These are phyloP conservation scores for Fusarium anguioides DNA, from an alignment of 2,329 filamentous ascomycete species.

Conservation along the genomic window DNA sequence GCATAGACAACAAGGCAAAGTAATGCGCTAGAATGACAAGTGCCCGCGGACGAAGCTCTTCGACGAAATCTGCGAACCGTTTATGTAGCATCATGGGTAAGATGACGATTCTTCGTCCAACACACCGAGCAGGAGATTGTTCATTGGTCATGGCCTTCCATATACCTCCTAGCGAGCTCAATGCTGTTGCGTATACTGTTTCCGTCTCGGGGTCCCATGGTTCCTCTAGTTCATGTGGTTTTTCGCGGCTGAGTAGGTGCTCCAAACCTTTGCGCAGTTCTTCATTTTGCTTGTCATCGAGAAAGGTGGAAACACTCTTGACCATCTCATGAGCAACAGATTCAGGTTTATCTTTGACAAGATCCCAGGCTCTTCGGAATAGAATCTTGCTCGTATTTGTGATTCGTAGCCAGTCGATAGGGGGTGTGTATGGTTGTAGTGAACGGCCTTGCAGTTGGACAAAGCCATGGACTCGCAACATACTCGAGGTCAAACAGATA, in stretches of 20 bases:
- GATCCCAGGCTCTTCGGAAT: not conserved
- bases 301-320: not conserved
- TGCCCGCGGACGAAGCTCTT: slow-evolving; percentile 2
- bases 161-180: not conserved
- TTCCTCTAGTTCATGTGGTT: not conserved
- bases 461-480: slow-evolving; percentile 1
- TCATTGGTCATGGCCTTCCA: not conserved
- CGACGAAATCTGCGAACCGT: not conserved
- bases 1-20: slow-evolving; percentile 2
- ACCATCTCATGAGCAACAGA: slow-evolving; percentile 2
- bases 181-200: not conserved
- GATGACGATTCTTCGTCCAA: not conserved
- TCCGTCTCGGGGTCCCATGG: not conserved
- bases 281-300: not conserved
- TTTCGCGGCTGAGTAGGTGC: not conserved
- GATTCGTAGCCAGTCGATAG: slow-evolving; percentile 1
- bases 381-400: not conserved
- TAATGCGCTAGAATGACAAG: slow-evolving; percentile 8
- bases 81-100: slow-evolving; percentile 3
- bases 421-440: not conserved
- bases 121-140: not conserved
- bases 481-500: not conserved
- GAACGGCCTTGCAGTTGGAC: not conserved
- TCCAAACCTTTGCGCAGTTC: not conserved
- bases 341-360: not conserved